Evolutionary conservation across 768 basidiomycete genomes (phyloP).

Genomic region (Paxillus rubicundulus): DNA sequence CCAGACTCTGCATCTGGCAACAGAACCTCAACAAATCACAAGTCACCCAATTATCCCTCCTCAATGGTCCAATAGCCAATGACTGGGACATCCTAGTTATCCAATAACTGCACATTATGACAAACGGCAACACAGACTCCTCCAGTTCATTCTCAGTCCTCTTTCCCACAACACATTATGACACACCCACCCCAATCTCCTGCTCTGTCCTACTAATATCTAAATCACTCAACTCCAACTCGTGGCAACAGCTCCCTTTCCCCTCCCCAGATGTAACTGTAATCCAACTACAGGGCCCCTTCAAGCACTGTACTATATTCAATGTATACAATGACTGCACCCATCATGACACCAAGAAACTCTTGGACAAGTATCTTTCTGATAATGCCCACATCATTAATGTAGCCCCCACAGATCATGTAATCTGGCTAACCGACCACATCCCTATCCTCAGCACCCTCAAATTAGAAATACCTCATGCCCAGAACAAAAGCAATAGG

Average conservation of each 20-base stretch:
- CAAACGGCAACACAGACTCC: too few relatives aligned
- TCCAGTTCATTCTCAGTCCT: neutral
- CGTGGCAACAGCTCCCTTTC: conserved; percentile 5
- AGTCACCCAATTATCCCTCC: too few relatives aligned
- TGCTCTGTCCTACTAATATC: conserved; percentile 7
- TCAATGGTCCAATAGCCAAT: too few relatives aligned
- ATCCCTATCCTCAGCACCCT: too few relatives aligned
- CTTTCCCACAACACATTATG: neutral
- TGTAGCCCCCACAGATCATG: neutral
- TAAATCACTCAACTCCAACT: too few relatives aligned
- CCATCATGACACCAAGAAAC: neutral
- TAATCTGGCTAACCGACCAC: conserved; percentile 26
- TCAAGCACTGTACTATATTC: neutral
- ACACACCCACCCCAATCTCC: neutral
- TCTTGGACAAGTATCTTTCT: neutral
- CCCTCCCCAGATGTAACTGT: neutral
- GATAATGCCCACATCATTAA: neutral
- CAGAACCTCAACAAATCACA: too few relatives aligned
- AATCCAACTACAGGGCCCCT: neutral
- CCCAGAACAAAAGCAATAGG: too few relatives aligned
- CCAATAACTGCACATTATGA: too few relatives aligned
- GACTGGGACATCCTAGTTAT: too few relatives aligned
- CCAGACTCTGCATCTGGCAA: too few relatives aligned
- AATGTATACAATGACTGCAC: conserved; percentile 10
- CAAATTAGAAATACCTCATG: too few relatives aligned